Conservation (phyloP, 2,329 filamentous ascomycete genomes). For the Microcera coccophila region DNA sequence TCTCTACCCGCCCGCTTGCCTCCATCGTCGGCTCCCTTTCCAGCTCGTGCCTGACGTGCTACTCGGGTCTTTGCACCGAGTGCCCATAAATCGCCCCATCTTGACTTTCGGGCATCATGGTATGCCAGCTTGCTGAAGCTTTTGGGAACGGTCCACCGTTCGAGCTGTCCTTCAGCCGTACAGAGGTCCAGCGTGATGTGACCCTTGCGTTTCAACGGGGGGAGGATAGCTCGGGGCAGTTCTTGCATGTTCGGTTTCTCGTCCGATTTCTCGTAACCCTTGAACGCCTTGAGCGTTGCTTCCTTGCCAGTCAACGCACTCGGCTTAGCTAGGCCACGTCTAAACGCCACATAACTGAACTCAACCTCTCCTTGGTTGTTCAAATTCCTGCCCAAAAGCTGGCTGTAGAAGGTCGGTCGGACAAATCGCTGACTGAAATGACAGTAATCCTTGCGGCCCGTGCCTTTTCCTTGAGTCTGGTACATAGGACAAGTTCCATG, state of each 20-base stretch:
- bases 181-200: constrained; percentile 90
- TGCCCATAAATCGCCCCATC: constrained; percentile 94
- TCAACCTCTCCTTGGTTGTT: constrained; percentile 86
- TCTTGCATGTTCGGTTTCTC: constrained; percentile 55
- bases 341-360: constrained; percentile 85
- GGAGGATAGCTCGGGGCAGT: constrained; percentile 73
- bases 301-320: constrained; percentile 45
- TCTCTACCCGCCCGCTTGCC: constrained; percentile 40
- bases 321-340: constrained; percentile 58
- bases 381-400: constrained; percentile 62
- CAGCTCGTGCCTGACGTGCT: constrained; percentile 56
- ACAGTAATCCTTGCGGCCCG: constrained; percentile 83
- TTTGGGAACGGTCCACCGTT: constrained; percentile 89
- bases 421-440: constrained; percentile 87
- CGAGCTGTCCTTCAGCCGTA: constrained; percentile 77
- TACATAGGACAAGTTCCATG: constrained; percentile 91
- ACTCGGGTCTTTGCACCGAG: constrained; percentile 86
- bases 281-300: constrained; percentile 64
- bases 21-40: constrained; percentile 46
- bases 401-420: constrained; percentile 76
- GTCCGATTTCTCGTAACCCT: constrained; percentile 60
- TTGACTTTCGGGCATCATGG: constrained; percentile 83
- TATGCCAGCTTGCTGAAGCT: constrained; percentile 79
- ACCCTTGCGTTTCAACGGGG: constrained; percentile 80
- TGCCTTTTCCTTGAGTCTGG: constrained; percentile 60